phyloP scores from a whole-genome alignment of 495 filamentous ascomycete species.

The Aspergillus ostianus region DNA sequence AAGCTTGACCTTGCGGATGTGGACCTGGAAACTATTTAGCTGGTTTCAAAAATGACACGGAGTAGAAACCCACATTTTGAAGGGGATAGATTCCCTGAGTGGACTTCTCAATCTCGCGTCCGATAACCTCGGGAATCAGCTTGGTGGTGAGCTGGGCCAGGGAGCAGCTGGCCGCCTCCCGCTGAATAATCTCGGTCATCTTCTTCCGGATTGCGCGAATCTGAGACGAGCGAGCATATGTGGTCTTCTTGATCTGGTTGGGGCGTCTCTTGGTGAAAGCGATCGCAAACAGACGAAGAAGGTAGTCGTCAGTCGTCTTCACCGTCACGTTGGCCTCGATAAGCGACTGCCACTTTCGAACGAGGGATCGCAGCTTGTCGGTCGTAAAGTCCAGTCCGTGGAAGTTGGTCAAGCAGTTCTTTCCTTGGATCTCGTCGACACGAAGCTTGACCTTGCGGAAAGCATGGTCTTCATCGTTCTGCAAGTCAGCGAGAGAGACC shows the following conservation, averaged over 20 bases:
- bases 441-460: conserved; percentile 99
- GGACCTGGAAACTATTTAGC: conserved; percentile 64
- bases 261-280: conserved; percentile 98
- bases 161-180: conserved; percentile 90
- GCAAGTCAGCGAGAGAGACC: conserved; percentile 96
- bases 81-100: conserved; percentile 99
- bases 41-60: background rate
- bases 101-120: conserved; percentile 98
- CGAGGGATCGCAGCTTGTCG: conserved; percentile 97
- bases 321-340: conserved; percentile 99
- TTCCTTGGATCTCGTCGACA: conserved; percentile 97
- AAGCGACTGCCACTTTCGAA: conserved; percentile 98
- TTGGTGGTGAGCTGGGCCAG: conserved; percentile 93
- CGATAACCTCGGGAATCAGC: conserved; percentile 98
- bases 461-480: conserved; percentile 98
- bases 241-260: conserved; percentile 99
- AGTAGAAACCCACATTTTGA: conserved; percentile 74
- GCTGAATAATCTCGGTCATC: conserved; percentile 98
- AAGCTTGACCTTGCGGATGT: conserved; percentile 99
- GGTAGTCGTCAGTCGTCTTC: conserved; percentile 99
- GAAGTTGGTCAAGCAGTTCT: conserved; percentile 99
- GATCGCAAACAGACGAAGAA: conserved; percentile 95
- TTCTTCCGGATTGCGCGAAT: conserved; percentile 97
- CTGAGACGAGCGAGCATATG: conserved; percentile 92
- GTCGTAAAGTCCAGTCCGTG: conserved; percentile 99